These are phyloP conservation scores for Fusarium nygamai DNA, from an alignment of 2,329 filamentous ascomycete genomes.

Conservation along the genomic window DNA sequence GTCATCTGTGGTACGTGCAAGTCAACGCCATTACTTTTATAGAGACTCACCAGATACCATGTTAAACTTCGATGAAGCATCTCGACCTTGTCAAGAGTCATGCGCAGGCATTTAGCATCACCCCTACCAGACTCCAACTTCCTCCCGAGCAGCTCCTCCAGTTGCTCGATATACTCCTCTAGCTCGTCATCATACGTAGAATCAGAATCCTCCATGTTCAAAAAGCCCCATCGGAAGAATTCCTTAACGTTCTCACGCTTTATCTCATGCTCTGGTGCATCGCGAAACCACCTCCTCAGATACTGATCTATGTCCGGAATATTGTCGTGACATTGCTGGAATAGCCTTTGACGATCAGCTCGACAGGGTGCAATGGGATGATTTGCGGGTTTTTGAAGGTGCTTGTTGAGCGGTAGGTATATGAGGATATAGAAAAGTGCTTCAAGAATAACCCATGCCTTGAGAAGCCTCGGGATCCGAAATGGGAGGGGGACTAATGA, in stretches of 20 bases:
- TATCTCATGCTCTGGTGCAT: conserved; percentile 61
- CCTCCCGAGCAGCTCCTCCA: conserved; percentile 62
- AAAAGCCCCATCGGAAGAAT: conserved; percentile 70
- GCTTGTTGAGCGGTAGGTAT: conserved; percentile 61
- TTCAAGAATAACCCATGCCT: conserved; percentile 60
- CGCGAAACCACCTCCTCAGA: conserved; percentile 67
- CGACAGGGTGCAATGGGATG: conserved; percentile 58
- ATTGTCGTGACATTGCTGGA: conserved; percentile 60
- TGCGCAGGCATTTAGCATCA: conserved; percentile 60
- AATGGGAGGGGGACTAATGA: conserved; percentile 40
- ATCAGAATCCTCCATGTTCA: conserved; percentile 56
- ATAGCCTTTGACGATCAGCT: conserved; percentile 60
- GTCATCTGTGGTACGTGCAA: not conserved
- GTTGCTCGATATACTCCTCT: conserved; percentile 61
- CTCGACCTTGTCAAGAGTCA: conserved; percentile 67
- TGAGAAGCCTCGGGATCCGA: conserved; percentile 46
- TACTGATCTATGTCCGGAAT: conserved; percentile 64
- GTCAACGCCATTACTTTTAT: not conserved
- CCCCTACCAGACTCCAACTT: conserved; percentile 62
- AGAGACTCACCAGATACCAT: conserved; percentile 63
- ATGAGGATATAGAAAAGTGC: conserved; percentile 62
- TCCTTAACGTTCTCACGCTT: conserved; percentile 68
- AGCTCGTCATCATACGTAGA: conserved; percentile 62
- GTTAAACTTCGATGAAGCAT: conserved; percentile 64
- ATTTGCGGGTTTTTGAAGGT: conserved; percentile 61